Evolutionary conservation across 495 filamentous ascomycete species (phyloP), one percentile per base, ranked within the genome.

Genomic region (Staphylotrichum tortipilum): DNA sequence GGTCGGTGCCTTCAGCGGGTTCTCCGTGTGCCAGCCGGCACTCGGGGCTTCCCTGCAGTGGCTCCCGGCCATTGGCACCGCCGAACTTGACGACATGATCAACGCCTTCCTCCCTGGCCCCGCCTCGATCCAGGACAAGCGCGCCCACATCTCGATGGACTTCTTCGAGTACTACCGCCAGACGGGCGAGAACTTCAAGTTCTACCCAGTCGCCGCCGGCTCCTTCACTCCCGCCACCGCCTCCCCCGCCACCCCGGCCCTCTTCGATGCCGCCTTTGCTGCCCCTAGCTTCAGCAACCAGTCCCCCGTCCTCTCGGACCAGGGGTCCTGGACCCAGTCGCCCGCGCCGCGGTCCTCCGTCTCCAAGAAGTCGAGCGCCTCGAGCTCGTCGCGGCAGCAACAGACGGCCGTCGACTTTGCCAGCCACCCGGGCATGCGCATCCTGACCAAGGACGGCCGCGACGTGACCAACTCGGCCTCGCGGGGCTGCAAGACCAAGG

Each of bases 401-500:
- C n/a, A n/a, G n/a, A n/a, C n/a, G n/a, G 21, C 64, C 1, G 50
- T 47, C 17, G 73, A 76, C 57, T 71, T 75, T 51, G 65, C 73
- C 15, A 56, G 66, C 50, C 64, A 78, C 17, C 77, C 77, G 8
- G 77, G 77, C 44, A 78, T 78, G 74, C 75, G 75, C 47, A 80
- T 80, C 57, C 67, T 80, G 66, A 78, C 76, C 52, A 73, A 68
- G 63, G 77, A 80, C 44, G 77, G 77, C 24, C 61, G 59, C 12
- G 77, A 80, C 56, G 68, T 80, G 38, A 80, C 77, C 41, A 74
- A 74, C 65, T 72, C 71, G 14, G 73, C 74, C 19, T 77, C 75
- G 17, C 71, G 76, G 18, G 77, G 77, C 18, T 76, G 72, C 61
- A 80, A 80, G 68, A 76, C 76, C 30, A 77, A 78, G 71, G 77